Conservation (phyloP, 2,329 filamentous ascomycete genomes). For the Venturia aucupariae region DNA sequence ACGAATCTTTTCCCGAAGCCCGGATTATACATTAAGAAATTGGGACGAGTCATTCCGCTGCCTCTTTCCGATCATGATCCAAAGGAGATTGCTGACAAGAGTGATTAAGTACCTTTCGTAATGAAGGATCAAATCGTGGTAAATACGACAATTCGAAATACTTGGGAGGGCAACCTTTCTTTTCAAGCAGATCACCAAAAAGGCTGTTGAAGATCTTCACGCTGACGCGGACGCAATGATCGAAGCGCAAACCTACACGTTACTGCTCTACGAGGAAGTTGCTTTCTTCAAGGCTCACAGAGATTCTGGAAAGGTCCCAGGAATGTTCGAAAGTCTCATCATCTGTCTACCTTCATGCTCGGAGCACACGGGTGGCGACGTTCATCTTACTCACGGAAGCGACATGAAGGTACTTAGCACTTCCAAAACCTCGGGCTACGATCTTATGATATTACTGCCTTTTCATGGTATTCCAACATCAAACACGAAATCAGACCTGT, state of each 20-base stretch:
- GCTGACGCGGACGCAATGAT: constrained; percentile 13
- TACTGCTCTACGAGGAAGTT: too few species aligned
- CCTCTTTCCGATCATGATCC: constrained; percentile 12
- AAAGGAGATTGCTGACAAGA: constrained; percentile 16
- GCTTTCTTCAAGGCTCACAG: too few species aligned
- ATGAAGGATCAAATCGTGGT: constrained; percentile 24
- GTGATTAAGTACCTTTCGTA: constrained; percentile 23
- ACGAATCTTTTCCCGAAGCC: neutral
- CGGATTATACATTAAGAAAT: constrained; percentile 1
- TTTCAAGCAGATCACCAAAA: constrained; percentile 17
- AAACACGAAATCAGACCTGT: constrained; percentile 32
- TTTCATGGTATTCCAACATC: constrained; percentile 44
- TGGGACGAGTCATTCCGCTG: neutral
- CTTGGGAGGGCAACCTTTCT: constrained; percentile 23
- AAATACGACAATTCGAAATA: constrained; percentile 23
- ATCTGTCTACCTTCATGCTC: constrained; percentile 18
- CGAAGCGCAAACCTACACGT: constrained; percentile 16
- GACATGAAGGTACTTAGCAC: constrained; percentile 24
- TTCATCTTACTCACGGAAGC: constrained; percentile 16
- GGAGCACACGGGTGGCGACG: constrained; percentile 18
- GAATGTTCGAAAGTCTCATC: too few species aligned
- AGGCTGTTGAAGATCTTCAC: constrained; percentile 17
- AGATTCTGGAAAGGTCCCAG: too few species aligned
- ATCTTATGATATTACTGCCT: constrained; percentile 14
- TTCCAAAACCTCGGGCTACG: constrained; percentile 20